Evolutionary conservation across 192 early-diverging fungal genomes (phyloP).

Genomic region (Diversispora eburnea): DNA sequence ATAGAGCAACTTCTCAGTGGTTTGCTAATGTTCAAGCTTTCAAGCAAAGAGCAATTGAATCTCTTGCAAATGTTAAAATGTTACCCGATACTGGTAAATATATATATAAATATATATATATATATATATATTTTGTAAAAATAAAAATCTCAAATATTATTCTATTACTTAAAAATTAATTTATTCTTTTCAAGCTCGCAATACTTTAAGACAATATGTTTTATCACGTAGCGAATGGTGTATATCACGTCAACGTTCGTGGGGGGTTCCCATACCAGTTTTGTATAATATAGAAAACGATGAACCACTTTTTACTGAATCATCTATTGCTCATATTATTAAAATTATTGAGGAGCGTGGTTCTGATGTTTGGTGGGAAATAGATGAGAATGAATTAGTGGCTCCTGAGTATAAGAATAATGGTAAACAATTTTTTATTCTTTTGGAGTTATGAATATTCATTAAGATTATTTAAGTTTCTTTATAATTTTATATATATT

Average conservation of each 20-base stretch:
- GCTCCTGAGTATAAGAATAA: conserved; percentile 53
- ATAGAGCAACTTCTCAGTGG: conserved; percentile 78
- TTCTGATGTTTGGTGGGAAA: conserved; percentile 69
- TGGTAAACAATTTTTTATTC: conserved; percentile 37
- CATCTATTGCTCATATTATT: conserved; percentile 64
- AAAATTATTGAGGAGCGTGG: conserved; percentile 53
- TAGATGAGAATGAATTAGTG: conserved; percentile 55
- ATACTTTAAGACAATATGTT: conserved; percentile 62
- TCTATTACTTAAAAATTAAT: background rate
- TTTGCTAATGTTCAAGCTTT: conserved; percentile 69
- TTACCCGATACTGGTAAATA: conserved; percentile 55
- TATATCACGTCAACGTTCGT: conserved; percentile 76
- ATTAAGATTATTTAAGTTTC: background rate
- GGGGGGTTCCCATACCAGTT: conserved; percentile 81
- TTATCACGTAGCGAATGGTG: conserved; percentile 75
- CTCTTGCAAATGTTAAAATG: conserved; percentile 51
- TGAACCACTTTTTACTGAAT: conserved; percentile 59
- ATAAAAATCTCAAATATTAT: too few species aligned
- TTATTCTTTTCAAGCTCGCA: conserved; percentile 24
- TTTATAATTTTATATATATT: background rate
- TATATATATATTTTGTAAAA: background rate
- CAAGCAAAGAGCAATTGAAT: conserved; percentile 56
- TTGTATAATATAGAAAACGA: conserved; percentile 61
- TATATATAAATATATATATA: background rate
- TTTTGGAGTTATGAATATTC: background rate